phyloP scores from a whole-genome alignment of 306 rosid species.

The Urtica urens region DNA sequence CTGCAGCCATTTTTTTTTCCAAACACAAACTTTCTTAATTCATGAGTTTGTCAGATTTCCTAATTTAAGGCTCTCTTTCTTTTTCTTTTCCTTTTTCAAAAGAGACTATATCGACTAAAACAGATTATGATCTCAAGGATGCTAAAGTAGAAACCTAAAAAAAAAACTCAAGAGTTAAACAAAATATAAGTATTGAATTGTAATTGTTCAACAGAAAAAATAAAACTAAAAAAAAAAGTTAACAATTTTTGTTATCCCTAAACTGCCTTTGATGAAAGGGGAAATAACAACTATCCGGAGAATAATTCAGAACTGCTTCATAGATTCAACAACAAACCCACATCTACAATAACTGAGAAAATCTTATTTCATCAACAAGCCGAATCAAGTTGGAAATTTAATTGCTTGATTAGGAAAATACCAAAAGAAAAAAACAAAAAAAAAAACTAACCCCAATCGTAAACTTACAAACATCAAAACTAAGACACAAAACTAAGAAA shows the following conservation, averaged over 20 bases:
- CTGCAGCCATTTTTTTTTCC: constrained; percentile 27
- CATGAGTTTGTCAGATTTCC: background rate
- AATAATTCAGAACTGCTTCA: background rate
- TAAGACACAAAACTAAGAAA: constrained; percentile 1
- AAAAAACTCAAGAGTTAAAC: constrained; percentile 8
- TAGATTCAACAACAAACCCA: constrained; percentile 1
- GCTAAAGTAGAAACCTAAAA: background rate
- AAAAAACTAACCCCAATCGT: background rate
- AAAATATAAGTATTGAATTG: constrained; percentile 2
- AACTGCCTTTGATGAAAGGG: background rate
- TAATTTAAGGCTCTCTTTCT: constrained; percentile 4
- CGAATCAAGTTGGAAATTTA: constrained; percentile 5
- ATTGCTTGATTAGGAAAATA: background rate
- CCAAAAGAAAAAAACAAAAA: background rate
- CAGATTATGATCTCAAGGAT: too few species aligned
- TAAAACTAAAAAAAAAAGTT: background rate
- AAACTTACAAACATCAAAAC: background rate
- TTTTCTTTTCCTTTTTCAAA: too few species aligned
- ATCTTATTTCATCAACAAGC: constrained; percentile 8
- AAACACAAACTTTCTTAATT: constrained; percentile 15
- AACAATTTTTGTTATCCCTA: background rate
- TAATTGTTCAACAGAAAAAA: background rate
- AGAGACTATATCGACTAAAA: background rate
- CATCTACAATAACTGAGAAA: background rate
- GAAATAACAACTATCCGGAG: background rate